phyloP scores from a whole-genome alignment of 495 filamentous ascomycete species.

The Neurospora sp. region DNA sequence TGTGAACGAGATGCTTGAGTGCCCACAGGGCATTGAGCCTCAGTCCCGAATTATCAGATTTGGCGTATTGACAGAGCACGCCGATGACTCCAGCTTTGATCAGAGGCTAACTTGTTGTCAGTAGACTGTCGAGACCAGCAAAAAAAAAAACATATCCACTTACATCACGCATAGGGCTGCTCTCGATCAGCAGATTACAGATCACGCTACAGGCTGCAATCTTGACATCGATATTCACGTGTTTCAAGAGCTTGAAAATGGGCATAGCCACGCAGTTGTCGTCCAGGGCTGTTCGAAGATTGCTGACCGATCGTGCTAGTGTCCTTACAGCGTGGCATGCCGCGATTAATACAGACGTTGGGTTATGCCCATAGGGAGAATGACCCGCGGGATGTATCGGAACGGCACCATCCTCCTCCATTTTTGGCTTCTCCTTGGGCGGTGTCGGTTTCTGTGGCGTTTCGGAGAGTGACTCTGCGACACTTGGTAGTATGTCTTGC shows the following conservation, averaged over 20 bases:
- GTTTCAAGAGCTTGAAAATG: slow-evolving; percentile 63
- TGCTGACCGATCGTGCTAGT: slow-evolving; percentile 72
- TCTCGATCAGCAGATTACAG: slow-evolving; percentile 74
- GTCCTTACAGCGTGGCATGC: slow-evolving; percentile 72
- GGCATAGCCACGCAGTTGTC: slow-evolving; percentile 75
- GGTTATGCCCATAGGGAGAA: slow-evolving; percentile 33
- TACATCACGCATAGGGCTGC: slow-evolving; percentile 84
- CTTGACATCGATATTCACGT: slow-evolving; percentile 70
- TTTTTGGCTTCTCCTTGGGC: slow-evolving; percentile 15
- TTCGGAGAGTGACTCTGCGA: slow-evolving; percentile 72
- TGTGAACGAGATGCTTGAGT: slow-evolving; percentile 74
- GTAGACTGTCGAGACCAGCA: slow-evolving; percentile 10
- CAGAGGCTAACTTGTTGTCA: slow-evolving; percentile 45
- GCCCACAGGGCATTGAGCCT: slow-evolving; percentile 83
- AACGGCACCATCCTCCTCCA: slow-evolving; percentile 5
- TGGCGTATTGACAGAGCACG: slow-evolving; percentile 73
- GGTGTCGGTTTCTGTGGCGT: slow-evolving; percentile 30
- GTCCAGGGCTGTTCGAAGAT: slow-evolving; percentile 74
- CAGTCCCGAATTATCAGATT: slow-evolving; percentile 59
- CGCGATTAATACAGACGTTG: slow-evolving; percentile 61
- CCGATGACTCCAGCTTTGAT: slow-evolving; percentile 66
- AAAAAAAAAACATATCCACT: slow-evolving; percentile 17
- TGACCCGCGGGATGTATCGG: background rate
- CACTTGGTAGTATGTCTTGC: slow-evolving; percentile 64
- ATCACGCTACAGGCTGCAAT: slow-evolving; percentile 73